Evolutionary conservation across 306 rosid genomes (phyloP), one percentile per base, ranked within the genome.

Genomic region (Acacia confusa): DNA sequence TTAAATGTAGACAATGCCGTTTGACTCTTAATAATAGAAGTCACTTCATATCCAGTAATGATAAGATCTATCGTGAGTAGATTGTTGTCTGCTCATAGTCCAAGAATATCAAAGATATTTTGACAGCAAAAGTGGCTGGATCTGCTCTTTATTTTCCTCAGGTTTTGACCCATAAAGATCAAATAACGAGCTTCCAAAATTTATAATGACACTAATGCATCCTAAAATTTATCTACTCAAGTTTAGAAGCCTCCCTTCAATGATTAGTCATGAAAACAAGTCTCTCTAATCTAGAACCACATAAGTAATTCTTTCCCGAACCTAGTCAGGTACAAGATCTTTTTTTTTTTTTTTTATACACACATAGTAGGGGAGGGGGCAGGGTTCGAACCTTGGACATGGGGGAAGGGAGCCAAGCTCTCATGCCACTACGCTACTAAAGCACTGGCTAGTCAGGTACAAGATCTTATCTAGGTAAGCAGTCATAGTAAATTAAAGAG

Each of bases 41-140:
- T 28, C 70, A 82, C n/a, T 52, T 85, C 40, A 80, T 63, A 82
- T 61, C 40, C 38, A 22, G 50, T 57, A 60, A 84, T 36, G 57
- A 63, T 76, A 70, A 45, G 65, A 50, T 64, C 50, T 63, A 43
- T 44, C n/a, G 19, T 20, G 53, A 50, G 57, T 4, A 63, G 66
- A 48, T 50, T 47, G 19, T 38, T 75, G 36, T 58, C 66, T 13
- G 32, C 36, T 38, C 55, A 60, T 6, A 58, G 41, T 67, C 69
- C 45, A 17, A 8, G 30, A 75, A 9, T 22, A 22, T 52, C 68
- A 81, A 53, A 43, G 70, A 53, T 28, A 40, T 58, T 73, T 81
- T 52, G 14, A 79, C 75, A 50, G 72, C 74, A 82, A 61, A 0
- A 4, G 45, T 57, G 24, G 52, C 64, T 52, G 76, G 60, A 74